Evolutionary conservation across 495 filamentous ascomycete genomes (phyloP).

Genomic region (Alectoria sarmentosa): DNA sequence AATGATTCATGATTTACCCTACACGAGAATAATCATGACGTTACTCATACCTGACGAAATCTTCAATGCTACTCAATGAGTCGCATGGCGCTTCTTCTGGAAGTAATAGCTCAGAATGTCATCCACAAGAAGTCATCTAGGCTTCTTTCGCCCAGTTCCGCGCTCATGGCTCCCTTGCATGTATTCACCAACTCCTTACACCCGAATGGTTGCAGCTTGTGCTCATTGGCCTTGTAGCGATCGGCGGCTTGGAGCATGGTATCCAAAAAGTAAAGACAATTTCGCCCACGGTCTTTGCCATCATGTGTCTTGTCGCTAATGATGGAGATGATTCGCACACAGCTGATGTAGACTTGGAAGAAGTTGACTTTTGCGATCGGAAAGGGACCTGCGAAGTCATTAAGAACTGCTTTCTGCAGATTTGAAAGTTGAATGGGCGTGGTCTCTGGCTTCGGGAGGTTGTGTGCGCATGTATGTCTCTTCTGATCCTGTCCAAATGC

Average conservation of each 20-base stretch:
- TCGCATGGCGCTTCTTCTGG: not conserved
- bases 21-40: not conserved
- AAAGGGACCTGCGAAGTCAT: conserved; percentile 19
- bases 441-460: not conserved
- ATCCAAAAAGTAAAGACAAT: conserved; percentile 25
- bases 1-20: not conserved
- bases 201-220: conserved; percentile 8
- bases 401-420: conserved; percentile 12
- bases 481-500: not conserved
- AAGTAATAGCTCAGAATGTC: conserved; percentile 3
- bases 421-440: not conserved
- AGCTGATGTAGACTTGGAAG: conserved; percentile 24
- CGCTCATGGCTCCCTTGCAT: conserved; percentile 17
- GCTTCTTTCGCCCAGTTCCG: conserved; percentile 16
- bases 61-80: not conserved
- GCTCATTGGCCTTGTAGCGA: conserved; percentile 11
- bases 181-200: conserved; percentile 20
- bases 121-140: conserved; percentile 25
- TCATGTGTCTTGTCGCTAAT: conserved; percentile 25
- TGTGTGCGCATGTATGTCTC: not conserved
- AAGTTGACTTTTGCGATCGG: conserved; percentile 25
- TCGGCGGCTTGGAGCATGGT: conserved; percentile 23
- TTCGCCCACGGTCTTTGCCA: conserved; percentile 13
- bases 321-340: conserved; percentile 19
- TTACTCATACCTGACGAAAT: not conserved